A percentile compares a stretch with the other conserved stretches of the same genome.
Conservation (phyloP, 495 filamentous ascomycete genomes). For the Annulohypoxylon nitens region DNA sequence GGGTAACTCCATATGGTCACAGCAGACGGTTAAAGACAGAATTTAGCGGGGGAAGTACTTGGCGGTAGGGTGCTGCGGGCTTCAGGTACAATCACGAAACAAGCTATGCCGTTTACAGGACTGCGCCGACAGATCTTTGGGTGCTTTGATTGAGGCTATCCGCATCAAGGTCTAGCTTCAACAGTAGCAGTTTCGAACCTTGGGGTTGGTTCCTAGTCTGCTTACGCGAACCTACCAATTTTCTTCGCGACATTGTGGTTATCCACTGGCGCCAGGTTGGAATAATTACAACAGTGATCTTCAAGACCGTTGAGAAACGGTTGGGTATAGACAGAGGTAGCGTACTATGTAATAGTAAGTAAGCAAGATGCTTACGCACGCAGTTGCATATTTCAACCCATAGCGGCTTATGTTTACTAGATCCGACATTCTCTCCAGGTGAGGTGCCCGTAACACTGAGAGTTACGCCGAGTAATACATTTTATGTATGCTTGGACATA, state of each 20-base stretch:
- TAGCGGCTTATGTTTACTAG: constrained; percentile 6
- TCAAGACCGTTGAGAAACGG: not conserved
- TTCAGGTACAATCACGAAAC: constrained; percentile 8
- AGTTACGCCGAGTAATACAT: not conserved
- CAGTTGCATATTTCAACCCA: constrained; percentile 16
- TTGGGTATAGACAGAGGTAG: not conserved
- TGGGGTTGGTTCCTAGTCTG: constrained; percentile 16
- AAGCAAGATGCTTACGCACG: constrained; percentile 1
- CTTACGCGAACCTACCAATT: constrained; percentile 19
- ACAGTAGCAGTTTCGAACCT: constrained; percentile 33
- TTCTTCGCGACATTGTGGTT: not conserved
- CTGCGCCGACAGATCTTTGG: constrained; percentile 18
- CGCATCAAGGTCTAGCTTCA: constrained; percentile 32
- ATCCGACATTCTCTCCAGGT: not conserved
- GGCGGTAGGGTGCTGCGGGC: constrained; percentile 13
- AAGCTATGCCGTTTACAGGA: constrained; percentile 31
- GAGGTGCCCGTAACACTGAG: constrained; percentile 1
- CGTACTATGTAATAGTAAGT: constrained; percentile 18
- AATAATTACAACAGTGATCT: constrained; percentile 19
- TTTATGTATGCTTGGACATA: constrained; percentile 11
- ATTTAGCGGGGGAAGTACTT: constrained; percentile 30
- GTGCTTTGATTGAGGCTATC: constrained; percentile 36
- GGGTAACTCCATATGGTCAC: constrained; percentile 23
- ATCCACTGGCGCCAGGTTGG: not conserved
- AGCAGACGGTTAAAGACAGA: constrained; percentile 30